Evolutionary conservation across 176 grass and related monocot species (phyloP), one percentile per base, ranked within the genome.

Genomic region (Elaeis guineensis): DNA sequence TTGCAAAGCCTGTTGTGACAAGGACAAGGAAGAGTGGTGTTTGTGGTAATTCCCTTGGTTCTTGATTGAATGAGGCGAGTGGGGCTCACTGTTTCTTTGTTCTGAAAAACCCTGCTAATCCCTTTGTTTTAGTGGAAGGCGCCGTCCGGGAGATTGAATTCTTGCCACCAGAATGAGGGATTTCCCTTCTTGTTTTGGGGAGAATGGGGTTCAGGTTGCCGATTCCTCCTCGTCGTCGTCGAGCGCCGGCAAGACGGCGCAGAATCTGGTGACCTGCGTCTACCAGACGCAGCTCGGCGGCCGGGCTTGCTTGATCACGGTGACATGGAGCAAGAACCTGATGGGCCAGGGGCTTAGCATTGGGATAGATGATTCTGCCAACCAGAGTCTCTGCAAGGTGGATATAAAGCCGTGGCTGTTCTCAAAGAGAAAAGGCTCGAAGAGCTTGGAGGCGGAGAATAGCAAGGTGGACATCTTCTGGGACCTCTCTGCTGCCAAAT

Each of bases 341-440:
- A 57, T 61, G 64, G 73, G 77, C 63, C 83, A 77, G 66, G 77
- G 63, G 3, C 61, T 86, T 8, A 57, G 55, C 51, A 4, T 86
- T 15, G 74, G 70, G 0, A 25, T 86, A 5, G 26, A 86, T 4
- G 83, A 86, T 56, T 71, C 17, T 57, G 73, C 65, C 0, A 62
- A 57, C 57, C 79, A 54, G 22, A 67, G 70, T 39, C 74, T 86
- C 24, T 86, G 70, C 74, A 82, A 75, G 83, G 19, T 70, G 15
- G 77, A 77, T 69, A 72, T 86, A 58, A 86, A 86, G 83, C 77
- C 83, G 5, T 80, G 73, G 83, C 23, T 73, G 63, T 80, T 73
- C 59, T 77, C 73, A 8, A 86, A 86, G 78, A 55, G 64, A 69
- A 86, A 81, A 68, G 73, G 78, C 0, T 61, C 83, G 3, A 86